Conservation (phyloP, 495 filamentous ascomycete genomes). For the Annulohypoxylon bovei region DNA sequence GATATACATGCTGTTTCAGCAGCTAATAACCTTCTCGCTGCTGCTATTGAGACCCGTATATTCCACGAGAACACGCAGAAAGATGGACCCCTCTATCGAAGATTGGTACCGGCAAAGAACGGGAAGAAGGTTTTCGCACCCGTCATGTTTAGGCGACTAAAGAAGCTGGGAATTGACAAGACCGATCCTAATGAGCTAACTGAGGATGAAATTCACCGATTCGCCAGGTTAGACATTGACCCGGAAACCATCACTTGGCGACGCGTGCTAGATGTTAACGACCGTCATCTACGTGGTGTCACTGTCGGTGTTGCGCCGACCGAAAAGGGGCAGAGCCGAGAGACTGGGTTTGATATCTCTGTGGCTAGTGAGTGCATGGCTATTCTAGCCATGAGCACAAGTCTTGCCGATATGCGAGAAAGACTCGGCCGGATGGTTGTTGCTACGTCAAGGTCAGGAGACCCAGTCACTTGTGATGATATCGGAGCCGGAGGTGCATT, state of each 20-base stretch:
- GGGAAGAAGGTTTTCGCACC: conserved; percentile 87
- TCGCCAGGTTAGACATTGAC: conserved; percentile 94
- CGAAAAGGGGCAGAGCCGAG: conserved; percentile 84
- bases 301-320: conserved; percentile 87
- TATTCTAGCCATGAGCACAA: conserved; percentile 91
- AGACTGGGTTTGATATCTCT: conserved; percentile 96
- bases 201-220: conserved; percentile 84
- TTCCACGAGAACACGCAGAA: conserved; percentile 97
- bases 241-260: conserved; percentile 97
- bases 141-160: conserved; percentile 88
- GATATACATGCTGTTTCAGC: conserved; percentile 98
- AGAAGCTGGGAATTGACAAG: conserved; percentile 96
- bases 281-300: conserved; percentile 88
- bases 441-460: conserved; percentile 82
- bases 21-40: conserved; percentile 97
- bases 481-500: conserved; percentile 92
- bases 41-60: conserved; percentile 97
- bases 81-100: conserved; percentile 86
- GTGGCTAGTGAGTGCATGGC: conserved; percentile 99
- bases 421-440: conserved; percentile 97
- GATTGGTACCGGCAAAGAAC: conserved; percentile 88
- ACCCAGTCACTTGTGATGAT: conserved; percentile 95
- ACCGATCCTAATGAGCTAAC: conserved; percentile 90
- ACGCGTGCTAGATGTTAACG: conserved; percentile 95
- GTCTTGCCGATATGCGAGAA: conserved; percentile 89